Conservation (phyloP, 2,329 filamentous ascomycete genomes). For the Emmonsiellopsis sp. region DNA sequence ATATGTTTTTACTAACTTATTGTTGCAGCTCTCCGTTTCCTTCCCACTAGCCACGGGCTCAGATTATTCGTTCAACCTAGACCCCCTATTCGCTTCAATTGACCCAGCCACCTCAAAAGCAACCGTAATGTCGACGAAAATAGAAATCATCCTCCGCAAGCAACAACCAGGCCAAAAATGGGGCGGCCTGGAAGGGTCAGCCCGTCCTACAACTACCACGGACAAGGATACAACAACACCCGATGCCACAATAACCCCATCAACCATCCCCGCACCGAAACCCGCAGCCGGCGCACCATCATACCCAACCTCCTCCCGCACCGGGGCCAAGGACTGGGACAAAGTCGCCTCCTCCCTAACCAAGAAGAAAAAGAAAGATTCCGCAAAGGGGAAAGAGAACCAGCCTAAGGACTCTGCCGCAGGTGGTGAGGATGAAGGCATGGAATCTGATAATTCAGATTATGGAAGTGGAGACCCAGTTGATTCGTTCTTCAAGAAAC, state of each 20-base stretch:
- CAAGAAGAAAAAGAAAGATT: constrained; percentile 26
- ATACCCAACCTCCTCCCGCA: constrained; percentile 80
- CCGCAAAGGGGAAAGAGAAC: constrained; percentile 13
- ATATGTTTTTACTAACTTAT: constrained; percentile 8
- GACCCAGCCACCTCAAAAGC: constrained; percentile 51
- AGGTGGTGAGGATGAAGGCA: constrained; percentile 28
- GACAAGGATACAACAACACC: constrained; percentile 13
- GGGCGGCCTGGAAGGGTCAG: constrained; percentile 46
- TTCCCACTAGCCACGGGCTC: constrained; percentile 48
- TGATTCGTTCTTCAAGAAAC: constrained; percentile 78
- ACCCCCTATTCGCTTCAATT: constrained; percentile 59
- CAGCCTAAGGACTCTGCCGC: constrained; percentile 14
- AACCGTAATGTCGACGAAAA: constrained; percentile 64
- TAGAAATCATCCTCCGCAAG: constrained; percentile 69
- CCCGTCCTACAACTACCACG: constrained; percentile 10
- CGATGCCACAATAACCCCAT: constrained; percentile 8
- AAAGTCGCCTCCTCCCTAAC: constrained; percentile 51
- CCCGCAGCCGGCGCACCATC: constrained; percentile 38
- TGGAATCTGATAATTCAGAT: constrained; percentile 45
- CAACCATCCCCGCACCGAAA: constrained; percentile 8
- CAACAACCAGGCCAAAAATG: constrained; percentile 57
- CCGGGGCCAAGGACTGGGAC: constrained; percentile 88
- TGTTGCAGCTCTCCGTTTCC: constrained; percentile 42
- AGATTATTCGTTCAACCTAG: constrained; percentile 52
- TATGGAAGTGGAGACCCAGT: constrained; percentile 52